Conservation (phyloP, 2,329 filamentous ascomycete species). For the Cladorrhinum sp. region DNA sequence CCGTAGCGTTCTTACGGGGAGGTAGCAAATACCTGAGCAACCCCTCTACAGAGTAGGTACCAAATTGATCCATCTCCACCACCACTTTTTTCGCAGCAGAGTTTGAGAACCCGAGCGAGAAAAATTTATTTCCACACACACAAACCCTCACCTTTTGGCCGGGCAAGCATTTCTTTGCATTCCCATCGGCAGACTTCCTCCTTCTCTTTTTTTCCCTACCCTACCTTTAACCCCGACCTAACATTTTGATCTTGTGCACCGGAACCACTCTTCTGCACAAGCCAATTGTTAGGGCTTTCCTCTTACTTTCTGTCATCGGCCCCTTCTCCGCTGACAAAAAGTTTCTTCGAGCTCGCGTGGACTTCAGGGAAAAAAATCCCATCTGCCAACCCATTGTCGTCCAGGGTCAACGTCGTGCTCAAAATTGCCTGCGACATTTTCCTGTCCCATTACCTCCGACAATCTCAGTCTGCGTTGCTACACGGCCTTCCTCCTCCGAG, state of each 20-base stretch:
- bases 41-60: constrained; percentile 11
- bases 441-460: constrained; percentile 15
- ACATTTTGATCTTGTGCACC: constrained; percentile 14
- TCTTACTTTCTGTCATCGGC: constrained; percentile 13
- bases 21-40: not conserved
- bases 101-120: constrained; percentile 28
- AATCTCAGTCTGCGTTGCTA: constrained; percentile 2
- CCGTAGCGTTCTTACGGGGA: not conserved
- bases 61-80: constrained; percentile 27
- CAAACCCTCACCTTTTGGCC: constrained; percentile 30
- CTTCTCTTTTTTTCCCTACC: constrained; percentile 15
- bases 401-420: constrained; percentile 13
- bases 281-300: constrained; percentile 19
- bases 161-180: constrained; percentile 22
- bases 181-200: constrained; percentile 23
- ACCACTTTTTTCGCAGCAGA: constrained; percentile 22
- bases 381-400: constrained; percentile 17
- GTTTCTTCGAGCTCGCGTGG: constrained; percentile 11
- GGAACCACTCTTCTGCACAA: constrained; percentile 16
- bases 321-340: constrained; percentile 9
- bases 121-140: constrained; percentile 45
- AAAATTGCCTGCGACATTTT: constrained; percentile 9
- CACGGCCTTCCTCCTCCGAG: constrained; percentile 6
- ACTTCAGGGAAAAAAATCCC: constrained; percentile 1
- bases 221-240: constrained; percentile 15